Evolutionary conservation across 2,329 filamentous ascomycete species (phyloP), one percentile per base, ranked within the genome.

Genomic region (Aspergillus amoenus): DNA sequence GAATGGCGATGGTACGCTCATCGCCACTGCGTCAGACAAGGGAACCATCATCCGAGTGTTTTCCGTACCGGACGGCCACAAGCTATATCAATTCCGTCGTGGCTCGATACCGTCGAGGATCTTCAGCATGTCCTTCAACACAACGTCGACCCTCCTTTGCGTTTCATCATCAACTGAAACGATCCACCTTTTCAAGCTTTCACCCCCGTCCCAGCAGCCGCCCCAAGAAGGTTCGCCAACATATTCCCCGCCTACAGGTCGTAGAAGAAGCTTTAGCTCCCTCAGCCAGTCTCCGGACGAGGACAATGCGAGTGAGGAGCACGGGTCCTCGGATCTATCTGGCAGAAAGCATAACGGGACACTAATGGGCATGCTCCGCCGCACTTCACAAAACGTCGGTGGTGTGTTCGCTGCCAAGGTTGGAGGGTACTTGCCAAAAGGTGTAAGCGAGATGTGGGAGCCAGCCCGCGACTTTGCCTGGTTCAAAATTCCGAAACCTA

Each of bases 41-140:
- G 94, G 94, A 62, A 99, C 94, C 0, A 96, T 99, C 59, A 96
- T 99, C 62, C 88, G 94, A 15, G 92, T 99, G 52, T 99, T 99
- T 75, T 91, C 91, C 1, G 86, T 99, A 1, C 94, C 94, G 3
- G 86, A 88, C 62, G 94, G 91, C 11, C 88, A 93, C 68, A 99
- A 97, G 74, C 82, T 99, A 17, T 97, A 93, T 73, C 93, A 99
- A 72, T 99, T 99, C 77, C 86, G 94, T 58, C 87, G 94, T 62
- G 94, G 94, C 43, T 97, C 93, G 2, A 97, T 97, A 75, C 94
- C 94, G 0, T 93, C 93, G 2, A 89, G 91, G 41, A 99, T 99
- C 66, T 97, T 93, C 78, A 96, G 92, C 84, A 97, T 99, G 92
- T 96, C 93, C 1, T 99, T 99, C 78, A 99, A 99, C 74, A 87